Base-by-base conservation (phyloP, 2,329 filamentous ascomycete genomes). In the Penicillium sp. region DNA sequence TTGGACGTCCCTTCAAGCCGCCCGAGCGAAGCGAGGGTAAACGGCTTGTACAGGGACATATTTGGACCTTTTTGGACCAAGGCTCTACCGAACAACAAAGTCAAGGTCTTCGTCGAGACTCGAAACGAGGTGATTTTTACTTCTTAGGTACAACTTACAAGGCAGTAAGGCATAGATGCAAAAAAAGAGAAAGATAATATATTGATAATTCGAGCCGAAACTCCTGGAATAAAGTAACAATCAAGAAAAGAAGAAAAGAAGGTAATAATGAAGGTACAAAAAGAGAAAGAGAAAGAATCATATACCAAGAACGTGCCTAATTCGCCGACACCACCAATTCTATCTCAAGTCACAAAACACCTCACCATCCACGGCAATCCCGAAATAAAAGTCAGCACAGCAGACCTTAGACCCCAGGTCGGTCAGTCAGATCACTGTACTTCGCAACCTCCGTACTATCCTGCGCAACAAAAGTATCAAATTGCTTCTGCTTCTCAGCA, bases 401-500 rank as follows among this genome's bases (percentile, higher is more conserved):
- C 13, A 27, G 13, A 14, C 12, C 7, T 11, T 37, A 44, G 25
- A 22, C 11, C n/a, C 37, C 30, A 11, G 10, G n/a, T 22, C 25
- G 10, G 9, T 44, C 37, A 5, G 33, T 34, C n/a, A 18, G 40
- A 7, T 39, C 41, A 11, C 50, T 50, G n/a, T 50, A 57, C 2
- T 18, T 38, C 22, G 45, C 41, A 19, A 45, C 39, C 12, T 56
- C 50, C 6, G 50, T 25, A 10, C 31, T 43, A 18, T 52, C 34
- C 13, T 46, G 42, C 2, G 22, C 27, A 4, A 37, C n/a, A 29
- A 34, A 53, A 3, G 45, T 46, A 16, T 40, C 42, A 30, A 40
- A 22, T 16, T 38, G 31, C 29, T 35, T 52, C 7, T 42, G 16
- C 2, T 31, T 38, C 4, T 25, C 22, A 25, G 22, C 22, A 25